phyloP scores from a whole-genome alignment of 1,284 basidiomycete genomes.

The Marasmius tenuissimus region DNA sequence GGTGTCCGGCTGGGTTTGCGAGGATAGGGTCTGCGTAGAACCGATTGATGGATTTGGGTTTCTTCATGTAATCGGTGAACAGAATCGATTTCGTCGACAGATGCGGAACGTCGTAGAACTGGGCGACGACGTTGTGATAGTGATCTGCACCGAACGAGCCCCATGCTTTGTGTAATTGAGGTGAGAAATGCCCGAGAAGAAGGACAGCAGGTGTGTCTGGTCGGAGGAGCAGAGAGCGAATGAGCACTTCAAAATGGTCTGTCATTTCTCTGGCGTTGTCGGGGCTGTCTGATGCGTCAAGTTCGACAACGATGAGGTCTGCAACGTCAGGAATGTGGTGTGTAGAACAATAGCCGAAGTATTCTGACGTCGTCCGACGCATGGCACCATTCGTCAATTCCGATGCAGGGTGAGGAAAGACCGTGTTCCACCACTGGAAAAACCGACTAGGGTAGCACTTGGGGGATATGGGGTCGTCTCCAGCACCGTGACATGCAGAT shows the following conservation, averaged over 20 bases:
- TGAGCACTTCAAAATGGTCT: slow-evolving; percentile 86
- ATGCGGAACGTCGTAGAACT: slow-evolving; percentile 95
- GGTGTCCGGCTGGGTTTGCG: slow-evolving; percentile 80
- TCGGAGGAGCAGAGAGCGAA: slow-evolving; percentile 86
- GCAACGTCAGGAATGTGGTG: slow-evolving; percentile 92
- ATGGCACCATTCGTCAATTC: slow-evolving; percentile 96
- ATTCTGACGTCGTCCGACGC: slow-evolving; percentile 84
- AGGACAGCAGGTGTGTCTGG: slow-evolving; percentile 88
- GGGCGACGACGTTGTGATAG: slow-evolving; percentile 84
- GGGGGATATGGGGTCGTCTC: slow-evolving; percentile 85
- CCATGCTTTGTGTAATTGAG: slow-evolving; percentile 75
- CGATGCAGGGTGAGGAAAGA: slow-evolving; percentile 93
- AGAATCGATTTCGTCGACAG: slow-evolving; percentile 82
- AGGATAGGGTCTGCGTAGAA: slow-evolving; percentile 85
- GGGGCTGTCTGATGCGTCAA: slow-evolving; percentile 82
- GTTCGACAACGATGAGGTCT: slow-evolving; percentile 91
- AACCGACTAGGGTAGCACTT: slow-evolving; percentile 88
- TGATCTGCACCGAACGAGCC: slow-evolving; percentile 89
- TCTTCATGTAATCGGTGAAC: slow-evolving; percentile 79
- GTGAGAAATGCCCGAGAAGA: slow-evolving; percentile 89
- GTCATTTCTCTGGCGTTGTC: slow-evolving; percentile 46
- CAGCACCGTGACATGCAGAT: slow-evolving; percentile 91
- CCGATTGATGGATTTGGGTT: slow-evolving; percentile 66
- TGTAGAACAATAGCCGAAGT: slow-evolving; percentile 88
- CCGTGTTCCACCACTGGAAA: slow-evolving; percentile 93